Evolutionary conservation across 352 stramenopile species (phyloP), one percentile per base, ranked within the genome.

Genomic region (Thalassiosira gravida): DNA sequence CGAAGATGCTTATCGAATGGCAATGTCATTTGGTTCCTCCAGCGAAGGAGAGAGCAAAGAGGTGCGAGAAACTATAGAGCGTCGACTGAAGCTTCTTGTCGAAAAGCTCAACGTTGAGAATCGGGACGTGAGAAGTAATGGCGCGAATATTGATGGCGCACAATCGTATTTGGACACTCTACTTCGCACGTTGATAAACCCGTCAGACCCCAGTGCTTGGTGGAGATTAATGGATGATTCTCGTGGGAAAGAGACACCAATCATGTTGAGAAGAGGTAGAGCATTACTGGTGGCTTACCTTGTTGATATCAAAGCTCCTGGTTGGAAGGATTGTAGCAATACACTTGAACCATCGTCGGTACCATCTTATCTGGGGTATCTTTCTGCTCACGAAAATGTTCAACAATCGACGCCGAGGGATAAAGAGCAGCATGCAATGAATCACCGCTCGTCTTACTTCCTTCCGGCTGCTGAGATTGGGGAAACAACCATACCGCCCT

Each of bases 1-100:
- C 14, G 57, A 76, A 37, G 76, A 84, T 59, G 68, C 68, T 0
- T 84, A 80, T 74, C 63, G 49, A 69, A 71, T 77, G 53, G 68
- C 76, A 32, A 61, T 84, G 27, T 67, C 57, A 53, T 69, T 83
- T 61, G 47, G 62, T 46, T 57, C 52, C 20, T 47, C 24, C 5
- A 22, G 27, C 16, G 27, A 37, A 6, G 47, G n/a, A 24, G 25
- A 49, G 5, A 27, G 55, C 16, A 30, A 69, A 63, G 47, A 16
- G 13, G 56, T 50, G 47, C 53, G 68, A 32, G 52, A 68, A 52
- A 74, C 37, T 29, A 77, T 84, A 9, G 71, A 84, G 24, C 63
- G 69, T 9, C 69, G 76, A 52, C 30, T 84, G 29, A 59, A 67
- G n/a, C 32, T 73, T 2, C 76, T 84, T 46, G 39, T 71, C 18